These are phyloP conservation scores for Populus deltoides DNA, from an alignment of 345 rosid species.

Conservation along the genomic window DNA sequence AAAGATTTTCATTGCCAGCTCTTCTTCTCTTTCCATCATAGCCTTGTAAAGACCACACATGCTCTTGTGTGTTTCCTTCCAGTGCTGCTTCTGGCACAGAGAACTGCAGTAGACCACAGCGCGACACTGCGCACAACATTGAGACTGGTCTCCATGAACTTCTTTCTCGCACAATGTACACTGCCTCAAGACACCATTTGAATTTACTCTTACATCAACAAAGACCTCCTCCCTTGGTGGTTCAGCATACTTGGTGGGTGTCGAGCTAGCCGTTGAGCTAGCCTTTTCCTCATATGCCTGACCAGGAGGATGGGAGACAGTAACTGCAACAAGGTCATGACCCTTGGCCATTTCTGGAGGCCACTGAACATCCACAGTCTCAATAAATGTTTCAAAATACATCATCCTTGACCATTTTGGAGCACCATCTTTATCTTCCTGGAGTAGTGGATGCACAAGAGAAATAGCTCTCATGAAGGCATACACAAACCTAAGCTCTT, in stretches of 20 bases:
- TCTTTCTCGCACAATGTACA: slow-evolving; percentile 52
- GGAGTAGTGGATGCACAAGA: slow-evolving; percentile 58
- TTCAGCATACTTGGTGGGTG: slow-evolving; percentile 45
- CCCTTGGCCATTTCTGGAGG: slow-evolving; percentile 55
- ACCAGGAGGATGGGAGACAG: slow-evolving; percentile 57
- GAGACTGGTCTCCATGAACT: slow-evolving; percentile 40
- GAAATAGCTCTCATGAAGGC: slow-evolving; percentile 59
- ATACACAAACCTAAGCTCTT: slow-evolving; percentile 63
- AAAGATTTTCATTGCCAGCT: slow-evolving; percentile 49
- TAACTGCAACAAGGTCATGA: slow-evolving; percentile 60
- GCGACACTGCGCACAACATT: slow-evolving; percentile 47
- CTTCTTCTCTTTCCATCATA: slow-evolving; percentile 63
- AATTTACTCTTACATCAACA: slow-evolving; percentile 27
- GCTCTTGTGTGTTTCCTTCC: slow-evolving; percentile 50
- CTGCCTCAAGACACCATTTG: slow-evolving; percentile 29
- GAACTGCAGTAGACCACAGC: slow-evolving; percentile 51
- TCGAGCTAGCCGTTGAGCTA: slow-evolving; percentile 38
- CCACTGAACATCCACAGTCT: slow-evolving; percentile 73
- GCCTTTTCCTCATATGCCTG: slow-evolving; percentile 54
- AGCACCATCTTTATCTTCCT: slow-evolving; percentile 46
- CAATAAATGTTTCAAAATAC: slow-evolving; percentile 57
- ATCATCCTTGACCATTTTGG: slow-evolving; percentile 39
- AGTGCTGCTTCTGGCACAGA: slow-evolving; percentile 52
- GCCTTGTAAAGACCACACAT: slow-evolving; percentile 50
- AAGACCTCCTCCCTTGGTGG: slow-evolving; percentile 34